phyloP scores from a whole-genome alignment of 805 yeast genomes.

The Diddensiella santjacobensis region DNA sequence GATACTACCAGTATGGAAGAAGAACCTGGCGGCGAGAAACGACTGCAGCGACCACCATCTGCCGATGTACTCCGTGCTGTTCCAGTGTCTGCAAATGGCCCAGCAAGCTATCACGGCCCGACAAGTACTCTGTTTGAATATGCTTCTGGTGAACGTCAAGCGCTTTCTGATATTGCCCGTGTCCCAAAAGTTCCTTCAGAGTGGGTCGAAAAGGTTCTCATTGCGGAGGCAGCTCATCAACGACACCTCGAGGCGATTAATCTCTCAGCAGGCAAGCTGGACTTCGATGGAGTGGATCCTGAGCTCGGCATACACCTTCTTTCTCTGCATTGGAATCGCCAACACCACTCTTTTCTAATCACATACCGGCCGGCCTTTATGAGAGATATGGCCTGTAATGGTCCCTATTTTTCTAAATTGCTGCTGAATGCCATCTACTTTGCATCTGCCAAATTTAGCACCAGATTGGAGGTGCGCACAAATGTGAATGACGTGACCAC shows the following conservation, averaged over 20 bases:
- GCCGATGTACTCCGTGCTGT: background rate
- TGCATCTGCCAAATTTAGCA: constrained; percentile 8
- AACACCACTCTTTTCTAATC: constrained; percentile 7
- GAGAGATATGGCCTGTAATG: constrained; percentile 8
- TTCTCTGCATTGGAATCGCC: constrained; percentile 9
- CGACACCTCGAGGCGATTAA: constrained; percentile 7
- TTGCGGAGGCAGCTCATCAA: constrained; percentile 9
- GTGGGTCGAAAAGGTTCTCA: constrained; percentile 4
- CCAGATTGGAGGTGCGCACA: constrained; percentile 5
- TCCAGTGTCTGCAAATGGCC: constrained; percentile 7
- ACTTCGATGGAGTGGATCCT: constrained; percentile 9
- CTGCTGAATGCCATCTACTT: constrained; percentile 7
- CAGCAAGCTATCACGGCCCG: constrained; percentile 8
- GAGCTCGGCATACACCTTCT: constrained; percentile 10
- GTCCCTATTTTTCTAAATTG: constrained; percentile 9
- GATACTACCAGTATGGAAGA: too few species aligned
- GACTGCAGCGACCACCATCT: too few species aligned
- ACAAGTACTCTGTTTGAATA: constrained; percentile 6
- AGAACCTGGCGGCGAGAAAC: too few species aligned
- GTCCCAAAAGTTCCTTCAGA: constrained; percentile 1
- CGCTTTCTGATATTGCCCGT: background rate
- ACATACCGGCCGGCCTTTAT: constrained; percentile 10
- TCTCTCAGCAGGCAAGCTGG: background rate
- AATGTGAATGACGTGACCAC: constrained; percentile 5
- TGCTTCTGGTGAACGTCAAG: constrained; percentile 2